Percentiles rank a stretch among this genome's conserved stretches.
These are phyloP conservation scores for Phytophthora ramorum DNA, from an alignment of 352 stramenopile species.

Conservation along the genomic window DNA sequence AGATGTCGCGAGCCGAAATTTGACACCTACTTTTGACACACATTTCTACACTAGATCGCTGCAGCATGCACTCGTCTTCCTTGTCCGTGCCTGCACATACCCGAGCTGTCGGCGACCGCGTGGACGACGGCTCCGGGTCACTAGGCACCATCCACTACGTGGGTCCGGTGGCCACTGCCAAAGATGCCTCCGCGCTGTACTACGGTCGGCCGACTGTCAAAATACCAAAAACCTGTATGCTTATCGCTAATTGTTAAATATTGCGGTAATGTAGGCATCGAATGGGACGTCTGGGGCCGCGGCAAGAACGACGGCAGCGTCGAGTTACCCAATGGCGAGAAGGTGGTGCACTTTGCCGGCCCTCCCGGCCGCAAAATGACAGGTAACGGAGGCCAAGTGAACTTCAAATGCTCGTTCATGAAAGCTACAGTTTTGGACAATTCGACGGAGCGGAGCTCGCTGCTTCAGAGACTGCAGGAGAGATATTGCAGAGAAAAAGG, in stretches of 20 bases:
- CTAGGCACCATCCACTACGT: constrained; percentile 74
- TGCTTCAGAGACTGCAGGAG: constrained; percentile 69
- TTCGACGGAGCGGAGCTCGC: constrained; percentile 48
- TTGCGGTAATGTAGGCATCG: constrained; percentile 58
- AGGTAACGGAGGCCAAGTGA: constrained; percentile 40
- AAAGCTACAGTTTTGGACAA: constrained; percentile 47
- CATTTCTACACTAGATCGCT: too few relatives aligned
- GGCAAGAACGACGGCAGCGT: constrained; percentile 96
- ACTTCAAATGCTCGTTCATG: constrained; percentile 94
- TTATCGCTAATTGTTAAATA: background rate
- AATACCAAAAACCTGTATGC: background rate
- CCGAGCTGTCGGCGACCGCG: constrained; percentile 48
- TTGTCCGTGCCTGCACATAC: background rate
- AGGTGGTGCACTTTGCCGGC: constrained; percentile 87
- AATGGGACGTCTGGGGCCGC: constrained; percentile 93
- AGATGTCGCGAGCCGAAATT: too few relatives aligned
- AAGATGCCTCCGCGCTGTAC: constrained; percentile 61
- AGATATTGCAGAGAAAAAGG: constrained; percentile 49
- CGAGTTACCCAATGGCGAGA: constrained; percentile 71
- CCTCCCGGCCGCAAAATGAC: constrained; percentile 34
- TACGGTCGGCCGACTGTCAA: constrained; percentile 41
- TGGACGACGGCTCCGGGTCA: constrained; percentile 62
- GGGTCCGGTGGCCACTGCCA: constrained; percentile 70
- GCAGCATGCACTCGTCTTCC: background rate
- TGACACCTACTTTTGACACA: too few relatives aligned